Conservation (phyloP, 2,329 filamentous ascomycete genomes). For the Pseudogymnoascus pannorum region DNA sequence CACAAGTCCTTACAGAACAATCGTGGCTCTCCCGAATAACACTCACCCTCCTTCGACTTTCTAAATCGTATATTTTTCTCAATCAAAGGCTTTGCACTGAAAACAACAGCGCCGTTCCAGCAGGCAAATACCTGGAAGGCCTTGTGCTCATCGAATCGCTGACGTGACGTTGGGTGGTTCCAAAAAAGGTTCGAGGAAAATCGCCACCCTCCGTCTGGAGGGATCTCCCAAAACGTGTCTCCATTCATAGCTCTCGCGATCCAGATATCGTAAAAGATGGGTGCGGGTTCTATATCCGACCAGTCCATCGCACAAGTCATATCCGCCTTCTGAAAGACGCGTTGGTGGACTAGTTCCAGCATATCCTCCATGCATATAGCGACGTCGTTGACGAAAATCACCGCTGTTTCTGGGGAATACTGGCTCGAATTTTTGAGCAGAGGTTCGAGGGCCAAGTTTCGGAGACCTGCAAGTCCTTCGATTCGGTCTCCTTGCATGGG, state of each 20-base stretch:
- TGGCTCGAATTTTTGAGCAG: constrained; percentile 27
- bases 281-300: constrained; percentile 37
- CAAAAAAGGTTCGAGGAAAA: constrained; percentile 45
- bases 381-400: constrained; percentile 50
- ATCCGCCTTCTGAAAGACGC: constrained; percentile 38
- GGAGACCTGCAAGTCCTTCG: constrained; percentile 39
- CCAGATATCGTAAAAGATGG: constrained; percentile 53
- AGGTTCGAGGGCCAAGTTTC: constrained; percentile 45
- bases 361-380: constrained; percentile 47
- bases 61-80: constrained; percentile 40
- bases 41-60: constrained; percentile 36
- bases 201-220: constrained; percentile 42
- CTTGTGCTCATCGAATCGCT: constrained; percentile 29
- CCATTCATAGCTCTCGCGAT: constrained; percentile 45
- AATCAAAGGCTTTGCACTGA: constrained; percentile 42
- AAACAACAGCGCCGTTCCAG: constrained; percentile 50
- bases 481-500: constrained; percentile 40
- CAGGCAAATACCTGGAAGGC: constrained; percentile 55
- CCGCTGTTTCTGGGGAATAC: constrained; percentile 33
- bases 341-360: constrained; percentile 49
- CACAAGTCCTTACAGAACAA: constrained; percentile 53
- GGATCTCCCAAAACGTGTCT: constrained; percentile 48
- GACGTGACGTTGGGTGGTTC: constrained; percentile 35
- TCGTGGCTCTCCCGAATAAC: constrained; percentile 46
- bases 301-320: constrained; percentile 56